Evolutionary conservation across 2,329 filamentous ascomycete genomes (phyloP), one percentile per base, ranked within the genome.

Genomic region (Cladophialophora carrionii): DNA sequence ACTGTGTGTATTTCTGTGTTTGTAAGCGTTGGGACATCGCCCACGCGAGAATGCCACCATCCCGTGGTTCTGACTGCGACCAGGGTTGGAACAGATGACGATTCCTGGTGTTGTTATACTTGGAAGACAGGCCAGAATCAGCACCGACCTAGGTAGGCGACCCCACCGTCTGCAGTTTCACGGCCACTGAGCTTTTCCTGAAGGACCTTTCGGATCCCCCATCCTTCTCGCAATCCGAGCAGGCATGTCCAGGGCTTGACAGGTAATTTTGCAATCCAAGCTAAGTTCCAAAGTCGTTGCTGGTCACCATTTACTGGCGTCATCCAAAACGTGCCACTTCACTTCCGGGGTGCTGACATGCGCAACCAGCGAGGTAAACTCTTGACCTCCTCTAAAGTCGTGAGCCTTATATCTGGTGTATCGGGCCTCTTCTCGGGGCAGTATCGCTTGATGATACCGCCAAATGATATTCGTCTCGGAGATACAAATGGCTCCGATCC

Each of bases 311-410:
- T 1, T 4, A 26, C 5, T 51, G 22, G 3, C 48, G 10, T 14
- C 9, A 51, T 26, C 10, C 20, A 6, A 8, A 26, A 51, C 17
- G n/a, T 51, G 48, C 48, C 48, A 51, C 17, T 26, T 51, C 9
- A 51, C 9, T 26, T 26, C 22, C 24, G 8, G 22, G 48, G 22
- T 2, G 22, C 20, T 17, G 48, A 51, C 48, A 51, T 51, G 2
- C 48, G 48, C 48, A 51, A 17, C 48, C 9, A 51, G 48, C 48
- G 48, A 26, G 48, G 48, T 51, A 26, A 22, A 51, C 48, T 51
- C 22, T 26, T 51, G 48, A 51, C 48, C 48, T 51, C 48, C 24
- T 51, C 22, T 7, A 51, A 29, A 20, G 22, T 51, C 48, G 48
- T 51, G 20, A 9, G 7, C 10, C 24, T 29, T 14, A 51, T 29